Percentiles rank a stretch among this genome's conserved stretches.
Evolutionary conservation across 2,329 filamentous ascomycete genomes (phyloP).

Genomic region (Zelopaecilomyces penicillatus): DNA sequence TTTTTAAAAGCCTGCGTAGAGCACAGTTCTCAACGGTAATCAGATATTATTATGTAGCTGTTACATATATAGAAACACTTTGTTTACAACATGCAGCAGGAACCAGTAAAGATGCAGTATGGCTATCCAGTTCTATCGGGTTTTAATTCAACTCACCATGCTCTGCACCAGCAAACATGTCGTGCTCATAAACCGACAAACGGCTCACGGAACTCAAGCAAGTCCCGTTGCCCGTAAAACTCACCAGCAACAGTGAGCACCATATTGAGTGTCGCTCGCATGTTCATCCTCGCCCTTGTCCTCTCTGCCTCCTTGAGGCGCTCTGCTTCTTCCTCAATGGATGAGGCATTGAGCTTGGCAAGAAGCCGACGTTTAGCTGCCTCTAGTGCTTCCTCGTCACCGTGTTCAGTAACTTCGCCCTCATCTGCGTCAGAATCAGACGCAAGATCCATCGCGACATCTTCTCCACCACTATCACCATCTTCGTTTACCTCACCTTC

Average conservation of each 20-base stretch:
- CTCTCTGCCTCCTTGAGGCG: slow-evolving; percentile 17
- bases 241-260: slow-evolving; percentile 82
- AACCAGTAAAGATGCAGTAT: no score
- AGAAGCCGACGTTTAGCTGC: slow-evolving; percentile 41
- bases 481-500: slow-evolving; percentile 20
- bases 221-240: slow-evolving; percentile 79
- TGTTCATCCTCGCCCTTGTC: slow-evolving; percentile 37
- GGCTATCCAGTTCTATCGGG: no score
- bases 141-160: no score
- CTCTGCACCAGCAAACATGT: no score
- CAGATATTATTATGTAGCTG: no score
- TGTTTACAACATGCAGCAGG: no score
- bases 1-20: no score
- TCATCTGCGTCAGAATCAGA: slow-evolving; percentile 29
- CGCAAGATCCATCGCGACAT: slow-evolving; percentile 36
- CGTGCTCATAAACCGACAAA: slow-evolving; percentile 31
- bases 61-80: no score
- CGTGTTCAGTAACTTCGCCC: slow-evolving; percentile 20
- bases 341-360: slow-evolving; percentile 29
- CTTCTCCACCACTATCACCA: slow-evolving; percentile 12
- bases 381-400: slow-evolving; percentile 33
- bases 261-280: slow-evolving; percentile 78
- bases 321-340: slow-evolving; percentile 19
- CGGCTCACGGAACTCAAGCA: slow-evolving; percentile 65
- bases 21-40: no score